These are phyloP conservation scores for Pleurotus salmoneostramineus DNA, from an alignment of 768 basidiomycete genomes.

Conservation along the genomic window DNA sequence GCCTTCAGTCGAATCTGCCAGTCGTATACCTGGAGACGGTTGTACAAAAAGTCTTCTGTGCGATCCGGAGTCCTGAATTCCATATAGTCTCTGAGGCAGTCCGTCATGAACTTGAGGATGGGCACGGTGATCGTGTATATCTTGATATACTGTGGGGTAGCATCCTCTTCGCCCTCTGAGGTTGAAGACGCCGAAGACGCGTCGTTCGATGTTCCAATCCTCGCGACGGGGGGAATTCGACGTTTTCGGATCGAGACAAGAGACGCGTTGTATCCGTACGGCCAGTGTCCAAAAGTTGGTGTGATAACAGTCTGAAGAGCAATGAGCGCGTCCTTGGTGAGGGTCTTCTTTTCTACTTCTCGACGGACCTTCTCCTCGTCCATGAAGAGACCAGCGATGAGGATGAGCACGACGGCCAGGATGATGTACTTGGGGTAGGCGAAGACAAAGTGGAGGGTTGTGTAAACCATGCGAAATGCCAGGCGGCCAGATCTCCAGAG, in stretches of 20 bases:
- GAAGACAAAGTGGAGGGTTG: neutral
- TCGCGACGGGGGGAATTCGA: neutral
- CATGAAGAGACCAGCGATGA: neutral
- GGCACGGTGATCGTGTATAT: conserved; percentile 22
- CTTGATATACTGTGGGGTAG: conserved; percentile 4
- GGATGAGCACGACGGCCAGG: neutral
- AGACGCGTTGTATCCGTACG: conserved; percentile 25
- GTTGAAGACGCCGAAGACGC: neutral
- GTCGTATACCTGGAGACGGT: conserved; percentile 29
- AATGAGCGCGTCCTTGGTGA: conserved; percentile 15
- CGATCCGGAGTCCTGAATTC: conserved; percentile 42
- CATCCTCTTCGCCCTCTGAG: neutral
- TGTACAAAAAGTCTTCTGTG: conserved; percentile 31
- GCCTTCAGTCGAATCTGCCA: conserved; percentile 30
- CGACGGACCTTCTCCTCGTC: conserved; percentile 11
- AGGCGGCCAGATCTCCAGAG: neutral
- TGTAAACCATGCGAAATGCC: neutral
- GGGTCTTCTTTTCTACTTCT: conserved; percentile 5
- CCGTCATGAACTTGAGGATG: conserved; percentile 29
- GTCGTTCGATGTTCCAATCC: neutral
- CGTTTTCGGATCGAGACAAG: conserved; percentile 19
- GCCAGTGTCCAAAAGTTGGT: conserved; percentile 43
- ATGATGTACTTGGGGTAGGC: neutral
- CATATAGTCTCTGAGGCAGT: conserved; percentile 31
- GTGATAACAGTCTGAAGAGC: conserved; percentile 37